These are phyloP conservation scores for Wickerhamomyces alni DNA, from an alignment of 805 yeast species.

Conservation along the genomic window DNA sequence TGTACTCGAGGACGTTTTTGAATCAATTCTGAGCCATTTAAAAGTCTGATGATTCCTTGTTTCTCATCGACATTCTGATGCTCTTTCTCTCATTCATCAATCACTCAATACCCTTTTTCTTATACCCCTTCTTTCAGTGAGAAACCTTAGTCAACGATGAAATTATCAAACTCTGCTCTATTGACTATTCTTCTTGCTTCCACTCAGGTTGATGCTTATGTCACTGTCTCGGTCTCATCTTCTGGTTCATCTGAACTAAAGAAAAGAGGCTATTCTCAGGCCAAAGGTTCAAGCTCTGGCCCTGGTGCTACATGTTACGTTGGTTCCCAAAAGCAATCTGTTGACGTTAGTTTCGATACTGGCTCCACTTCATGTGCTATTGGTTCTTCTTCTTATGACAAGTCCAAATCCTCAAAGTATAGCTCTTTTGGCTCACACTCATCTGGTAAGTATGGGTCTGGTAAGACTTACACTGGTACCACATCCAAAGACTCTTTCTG, in stretches of 20 bases:
- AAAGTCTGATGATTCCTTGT: background rate
- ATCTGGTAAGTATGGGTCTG: conserved; percentile 7
- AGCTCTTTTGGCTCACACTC: background rate
- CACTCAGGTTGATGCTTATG: conserved; percentile 5
- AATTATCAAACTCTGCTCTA: background rate
- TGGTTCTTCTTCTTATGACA: conserved; percentile 1
- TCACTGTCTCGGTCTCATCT: conserved; percentile 4
- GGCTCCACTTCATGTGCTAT: conserved; percentile 4
- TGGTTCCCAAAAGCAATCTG: conserved; percentile 6
- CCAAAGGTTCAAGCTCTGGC: background rate
- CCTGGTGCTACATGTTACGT: conserved; percentile 7
- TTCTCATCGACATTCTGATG: too few relatives aligned
- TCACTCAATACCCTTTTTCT: too few relatives aligned
- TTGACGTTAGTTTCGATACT: conserved; percentile 8
- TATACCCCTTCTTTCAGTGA: background rate
- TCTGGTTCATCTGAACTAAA: background rate
- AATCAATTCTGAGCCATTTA: background rate
- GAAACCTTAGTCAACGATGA: background rate
- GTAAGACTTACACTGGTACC: conserved; percentile 6
- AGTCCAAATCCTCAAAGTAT: conserved; percentile 2
- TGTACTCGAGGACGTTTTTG: too few relatives aligned
- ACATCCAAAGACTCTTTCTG: conserved; percentile 6
- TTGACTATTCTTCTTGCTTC: conserved; percentile 3
- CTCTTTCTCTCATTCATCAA: too few relatives aligned
- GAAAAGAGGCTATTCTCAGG: conserved; percentile 3